Conservation (phyloP, 2,329 filamentous ascomycete genomes). For the Ophiosphaerella korrae region DNA sequence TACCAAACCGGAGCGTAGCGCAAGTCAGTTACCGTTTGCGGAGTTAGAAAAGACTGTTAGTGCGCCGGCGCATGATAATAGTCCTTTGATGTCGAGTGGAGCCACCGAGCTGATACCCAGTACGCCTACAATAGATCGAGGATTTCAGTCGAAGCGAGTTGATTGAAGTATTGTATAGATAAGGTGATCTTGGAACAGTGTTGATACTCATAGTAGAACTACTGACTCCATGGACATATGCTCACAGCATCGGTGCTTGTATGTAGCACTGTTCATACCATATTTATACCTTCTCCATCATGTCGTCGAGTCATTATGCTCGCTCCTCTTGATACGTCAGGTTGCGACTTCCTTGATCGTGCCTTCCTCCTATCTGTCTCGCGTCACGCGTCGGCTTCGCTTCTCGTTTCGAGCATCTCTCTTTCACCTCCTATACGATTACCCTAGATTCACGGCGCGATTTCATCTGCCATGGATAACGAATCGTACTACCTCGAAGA, state of each 20-base stretch:
- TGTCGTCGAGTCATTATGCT: not conserved
- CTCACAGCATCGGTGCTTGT: not conserved
- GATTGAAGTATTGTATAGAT: constrained; percentile 15
- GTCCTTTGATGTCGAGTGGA: not conserved
- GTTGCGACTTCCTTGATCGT: constrained; percentile 27
- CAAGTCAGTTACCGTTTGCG: constrained; percentile 67
- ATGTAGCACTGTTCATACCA: too few relatives aligned
- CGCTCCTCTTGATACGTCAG: constrained; percentile 3
- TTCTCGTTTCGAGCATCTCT: not conserved
- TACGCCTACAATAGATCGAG: constrained; percentile 29
- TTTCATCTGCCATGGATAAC: constrained; percentile 23
- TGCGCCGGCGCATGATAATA: constrained; percentile 21
- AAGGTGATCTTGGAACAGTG: not conserved
- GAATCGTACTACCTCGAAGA: constrained; percentile 12
- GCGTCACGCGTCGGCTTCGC: not conserved
- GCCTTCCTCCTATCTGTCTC: constrained; percentile 19
- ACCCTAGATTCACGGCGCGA: not conserved
- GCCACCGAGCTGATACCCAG: constrained; percentile 16
- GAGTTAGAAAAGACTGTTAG: constrained; percentile 74
- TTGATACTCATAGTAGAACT: not conserved
- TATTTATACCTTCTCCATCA: not conserved
- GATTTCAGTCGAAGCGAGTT: constrained; percentile 29
- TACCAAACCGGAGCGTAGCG: constrained; percentile 64
- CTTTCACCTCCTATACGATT: not conserved
- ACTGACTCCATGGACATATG: not conserved